Base-by-base conservation (phyloP, 2,329 filamentous ascomycete species). In the Karstenula rhodostoma region DNA sequence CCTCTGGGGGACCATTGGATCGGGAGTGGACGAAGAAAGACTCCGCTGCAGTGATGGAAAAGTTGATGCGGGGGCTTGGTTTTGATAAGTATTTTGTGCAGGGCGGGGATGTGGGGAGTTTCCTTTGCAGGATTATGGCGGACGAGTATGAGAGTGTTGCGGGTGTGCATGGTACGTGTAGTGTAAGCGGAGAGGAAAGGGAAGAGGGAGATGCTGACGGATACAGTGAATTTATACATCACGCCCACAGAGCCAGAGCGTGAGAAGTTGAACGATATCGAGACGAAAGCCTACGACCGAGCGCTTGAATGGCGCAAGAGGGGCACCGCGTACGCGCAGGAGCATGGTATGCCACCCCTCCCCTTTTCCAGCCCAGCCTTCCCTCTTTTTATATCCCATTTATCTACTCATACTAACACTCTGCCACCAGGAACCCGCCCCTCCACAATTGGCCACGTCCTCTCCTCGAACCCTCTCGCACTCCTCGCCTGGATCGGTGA, bases 401-500 rank as follows among this genome's bases (percentile, higher is more conserved):
- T 10, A 8, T 29, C 8, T 8, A 29, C 27, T 4, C 4, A 4
- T 4, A 8, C 29, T 32, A 32, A 32, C 29, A 32, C 29, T 2
- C 13, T 17, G 13, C 35, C 2, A n/a, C 37, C 37, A 40, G 37
- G 17, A 6, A 40, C 37, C 15, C 37, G 37, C 15, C 84, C 87
- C 0, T 79, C 80, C 2, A 89, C 87, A 0, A 84, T 89, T 46
- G 85, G 86, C 0, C 78, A 86, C 10, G 84, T 82, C 0, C 72
- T 90, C 0, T 79, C 81, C 1, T 78, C 84, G 0, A 87, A 75
- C 57, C 87, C 87, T 0, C 69, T 89, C 0, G 84, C 86, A 0
- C 67, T 89, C 4, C 78, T 90, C 12, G 82, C 83, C 32, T 90
- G 87, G 75, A 81, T 88, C 46, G 85, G 83, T 17, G 86, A 88